These are phyloP conservation scores for Epichloe uncinata DNA, from an alignment of 2,329 filamentous ascomycete species.

Conservation along the genomic window DNA sequence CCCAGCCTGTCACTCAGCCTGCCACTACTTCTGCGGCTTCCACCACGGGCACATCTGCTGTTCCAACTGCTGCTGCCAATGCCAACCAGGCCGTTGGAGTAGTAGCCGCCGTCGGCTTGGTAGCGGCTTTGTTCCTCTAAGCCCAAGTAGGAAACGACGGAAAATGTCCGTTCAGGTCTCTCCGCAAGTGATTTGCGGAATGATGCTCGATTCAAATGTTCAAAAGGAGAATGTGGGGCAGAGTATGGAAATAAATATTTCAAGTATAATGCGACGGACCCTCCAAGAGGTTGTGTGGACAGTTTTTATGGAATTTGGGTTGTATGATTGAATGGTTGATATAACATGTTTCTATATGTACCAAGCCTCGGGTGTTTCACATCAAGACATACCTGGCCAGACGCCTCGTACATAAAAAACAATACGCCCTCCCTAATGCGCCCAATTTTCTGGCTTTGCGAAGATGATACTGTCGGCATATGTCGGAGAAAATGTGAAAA, in stretches of 20 bases:
- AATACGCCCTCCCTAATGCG: background rate
- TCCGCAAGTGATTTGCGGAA: too few species aligned
- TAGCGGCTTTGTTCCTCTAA: conserved; percentile 30
- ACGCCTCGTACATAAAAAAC: background rate
- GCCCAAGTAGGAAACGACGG: background rate
- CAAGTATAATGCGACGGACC: too few species aligned
- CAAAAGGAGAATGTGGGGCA: too few species aligned
- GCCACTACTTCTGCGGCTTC: background rate
- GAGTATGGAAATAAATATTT: too few species aligned
- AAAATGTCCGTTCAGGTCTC: too few species aligned
- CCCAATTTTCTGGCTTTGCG: background rate
- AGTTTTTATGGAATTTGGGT: background rate
- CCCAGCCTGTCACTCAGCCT: conserved; percentile 6
- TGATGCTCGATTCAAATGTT: too few species aligned
- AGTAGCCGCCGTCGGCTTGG: conserved; percentile 24
- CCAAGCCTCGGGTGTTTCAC: background rate
- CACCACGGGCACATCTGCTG: conserved; percentile 1
- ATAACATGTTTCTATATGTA: background rate
- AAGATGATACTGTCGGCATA: too few species aligned
- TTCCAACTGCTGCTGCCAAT: conserved; percentile 16
- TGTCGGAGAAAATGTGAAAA: too few species aligned
- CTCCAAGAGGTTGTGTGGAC: background rate
- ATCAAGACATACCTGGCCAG: background rate
- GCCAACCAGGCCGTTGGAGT: conserved; percentile 21
- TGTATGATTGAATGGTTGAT: background rate